Evolutionary conservation across 805 yeast species (phyloP), one percentile per base, ranked within the genome.

Genomic region (Candida krabiensis): DNA sequence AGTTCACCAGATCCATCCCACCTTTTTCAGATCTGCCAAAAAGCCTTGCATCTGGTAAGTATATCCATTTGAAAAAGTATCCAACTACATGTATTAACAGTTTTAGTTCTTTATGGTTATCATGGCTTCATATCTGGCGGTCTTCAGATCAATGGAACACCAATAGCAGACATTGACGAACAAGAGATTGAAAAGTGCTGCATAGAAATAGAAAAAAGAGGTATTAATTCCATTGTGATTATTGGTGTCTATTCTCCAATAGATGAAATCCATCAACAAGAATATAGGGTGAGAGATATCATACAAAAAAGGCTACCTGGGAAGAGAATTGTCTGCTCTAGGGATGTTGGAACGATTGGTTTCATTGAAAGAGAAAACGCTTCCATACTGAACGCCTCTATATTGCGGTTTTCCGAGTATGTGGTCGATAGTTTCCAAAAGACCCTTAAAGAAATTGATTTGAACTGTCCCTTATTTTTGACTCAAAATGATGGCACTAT

Each of bases 401-500:
- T 69, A 35, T 54, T 61, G 49, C 43, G 55, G n/a, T 71, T 70
- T 48, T 75, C 74, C 17, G 58, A 50, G 23, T 61, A 58, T 38
- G 66, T 68, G 30, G 66, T 71, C 38, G 37, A 47, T 11, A 59
- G 70, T 2, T 71, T 69, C 41, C 55, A 52, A 11, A 38, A 50
- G 11, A 69, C 77, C 0, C 54, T 69, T 5, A 50, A 51, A 19
- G 38, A 43, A 1, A 40, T 63, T 7, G 70, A 67, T 0, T 47
- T 70, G 9, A 36, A 49, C 2, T 64, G 71, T 47, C 67, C 71
- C 4, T 52, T 71, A 3, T 52, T 68, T 6, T 37, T 54, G 21
- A 68, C 75, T 5, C 76, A 71, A 49, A 71, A 71, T 47, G 75
- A 71, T 41, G 77, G 76, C 5, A 71, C 77, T 1, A 64, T 70